Conservation (phyloP, 2,329 filamentous ascomycete genomes). For the Biscogniauxia mediterranea region DNA sequence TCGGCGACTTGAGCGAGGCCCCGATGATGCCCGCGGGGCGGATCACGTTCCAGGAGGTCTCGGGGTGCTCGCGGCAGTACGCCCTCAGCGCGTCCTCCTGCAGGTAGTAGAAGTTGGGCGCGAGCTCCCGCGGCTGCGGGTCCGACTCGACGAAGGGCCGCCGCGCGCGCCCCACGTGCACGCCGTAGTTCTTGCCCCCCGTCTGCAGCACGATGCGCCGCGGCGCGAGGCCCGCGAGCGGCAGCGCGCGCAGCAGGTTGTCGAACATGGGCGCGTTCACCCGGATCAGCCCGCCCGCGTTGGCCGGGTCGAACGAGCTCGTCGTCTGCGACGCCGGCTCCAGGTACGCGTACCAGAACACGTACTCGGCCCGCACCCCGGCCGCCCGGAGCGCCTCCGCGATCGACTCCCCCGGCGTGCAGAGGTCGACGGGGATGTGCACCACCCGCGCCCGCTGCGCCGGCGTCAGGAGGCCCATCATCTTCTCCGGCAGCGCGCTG, state of each 20-base stretch:
- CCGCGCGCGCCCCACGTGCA: conserved; percentile 44
- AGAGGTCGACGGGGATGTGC: too few relatives aligned
- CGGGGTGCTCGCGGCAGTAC: conserved; percentile 38
- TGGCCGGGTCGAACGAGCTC: conserved; percentile 44
- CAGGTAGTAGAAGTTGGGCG: conserved; percentile 54
- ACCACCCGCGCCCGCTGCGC: too few relatives aligned
- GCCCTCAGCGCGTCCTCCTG: conserved; percentile 49
- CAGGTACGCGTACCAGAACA: conserved; percentile 56
- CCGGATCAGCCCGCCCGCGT: conserved; percentile 45
- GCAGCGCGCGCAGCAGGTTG: conserved; percentile 43
- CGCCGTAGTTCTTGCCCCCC: conserved; percentile 52
- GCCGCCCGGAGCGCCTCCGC: conserved; percentile 28
- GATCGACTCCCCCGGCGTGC: conserved; percentile 29
- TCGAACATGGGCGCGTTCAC: conserved; percentile 36
- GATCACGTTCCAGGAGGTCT: conserved; percentile 44
- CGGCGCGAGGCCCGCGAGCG: conserved; percentile 44
- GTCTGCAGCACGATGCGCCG: conserved; percentile 49
- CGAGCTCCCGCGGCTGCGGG: conserved; percentile 38
- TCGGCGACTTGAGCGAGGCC: conserved; percentile 46
- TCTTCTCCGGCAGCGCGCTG: conserved; percentile 34
- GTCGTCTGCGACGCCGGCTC: conserved; percentile 46
- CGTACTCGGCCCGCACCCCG: conserved; percentile 41
- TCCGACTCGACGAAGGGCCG: conserved; percentile 46
- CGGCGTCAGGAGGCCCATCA: neutral
- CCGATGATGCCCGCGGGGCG: conserved; percentile 49